phyloP scores from a whole-genome alignment of 2,329 filamentous ascomycete species.

The Lizonia empirigonia region DNA sequence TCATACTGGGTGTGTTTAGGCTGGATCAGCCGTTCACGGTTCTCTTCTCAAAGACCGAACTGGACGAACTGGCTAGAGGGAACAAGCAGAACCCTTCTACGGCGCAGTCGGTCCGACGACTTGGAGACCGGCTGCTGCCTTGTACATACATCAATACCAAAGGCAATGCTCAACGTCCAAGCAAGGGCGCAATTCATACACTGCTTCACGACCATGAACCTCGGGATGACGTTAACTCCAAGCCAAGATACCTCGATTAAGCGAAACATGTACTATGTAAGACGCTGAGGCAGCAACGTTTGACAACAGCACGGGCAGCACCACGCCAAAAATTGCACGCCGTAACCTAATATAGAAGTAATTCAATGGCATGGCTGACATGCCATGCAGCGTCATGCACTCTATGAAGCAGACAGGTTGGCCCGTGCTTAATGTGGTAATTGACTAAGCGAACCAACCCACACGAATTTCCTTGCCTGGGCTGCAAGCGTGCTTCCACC shows the following conservation, averaged over 20 bases:
- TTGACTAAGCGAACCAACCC: slow-evolving; percentile 40
- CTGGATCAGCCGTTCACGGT: slow-evolving; percentile 12
- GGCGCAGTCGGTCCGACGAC: slow-evolving; percentile 17
- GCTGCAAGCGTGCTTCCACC: slow-evolving; percentile 26
- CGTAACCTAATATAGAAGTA: neutral
- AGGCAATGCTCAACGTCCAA: slow-evolving; percentile 20
- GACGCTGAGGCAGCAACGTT: slow-evolving; percentile 4
- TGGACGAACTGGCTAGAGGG: slow-evolving; percentile 7
- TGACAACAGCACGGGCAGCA: slow-evolving; percentile 6
- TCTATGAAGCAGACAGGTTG: neutral
- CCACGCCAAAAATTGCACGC: neutral
- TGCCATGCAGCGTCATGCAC: slow-evolving; percentile 18
- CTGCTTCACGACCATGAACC: slow-evolving; percentile 9
- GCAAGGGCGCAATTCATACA: slow-evolving; percentile 14
- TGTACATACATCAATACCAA: slow-evolving; percentile 33
- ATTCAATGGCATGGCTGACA: neutral
- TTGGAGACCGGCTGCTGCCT: slow-evolving; percentile 18
- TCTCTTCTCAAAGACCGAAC: neutral
- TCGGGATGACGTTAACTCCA: slow-evolving; percentile 27
- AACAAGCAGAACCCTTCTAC: slow-evolving; percentile 6
- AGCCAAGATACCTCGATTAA: slow-evolving; percentile 16
- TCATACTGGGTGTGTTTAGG: slow-evolving; percentile 6
- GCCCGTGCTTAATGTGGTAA: slow-evolving; percentile 15
- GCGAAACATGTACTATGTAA: slow-evolving; percentile 19
- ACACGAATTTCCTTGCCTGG: slow-evolving; percentile 23